Evolutionary conservation across 352 stramenopile genomes (phyloP), one percentile per base, ranked within the genome.

Genomic region (Phytophthora cactorum): DNA sequence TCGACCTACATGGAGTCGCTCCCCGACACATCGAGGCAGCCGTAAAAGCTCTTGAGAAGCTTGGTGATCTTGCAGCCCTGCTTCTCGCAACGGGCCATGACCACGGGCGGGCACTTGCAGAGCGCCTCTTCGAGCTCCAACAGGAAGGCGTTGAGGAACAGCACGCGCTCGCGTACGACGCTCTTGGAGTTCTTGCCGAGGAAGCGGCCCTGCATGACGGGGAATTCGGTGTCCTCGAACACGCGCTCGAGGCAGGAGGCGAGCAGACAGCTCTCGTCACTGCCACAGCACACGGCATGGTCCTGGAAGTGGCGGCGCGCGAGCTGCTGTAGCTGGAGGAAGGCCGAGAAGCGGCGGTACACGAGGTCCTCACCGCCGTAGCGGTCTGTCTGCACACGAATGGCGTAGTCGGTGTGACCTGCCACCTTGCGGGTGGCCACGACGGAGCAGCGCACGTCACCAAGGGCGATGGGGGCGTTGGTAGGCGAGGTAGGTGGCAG

Each of bases 21-120:
- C 45, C 52, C 60, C 28, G 72, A 66, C 28, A 87, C 55, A 15
- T 85, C 67, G 44, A 92, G 73, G 51, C 78, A 91, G 61, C 84
- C 84, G 63, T 90, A 91, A 63, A 95, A 95, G 72, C 86, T 95
- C 75, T 95, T 95, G 72, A 95, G 80, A 47, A 95, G 77, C 62
- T 92, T 93, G 59, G 77, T 85, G 53, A 95, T 81, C 66, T 92
- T 92, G 80, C 86, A 95, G 54, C 82, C 82, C 65, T 95, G 73
- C 52, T 86, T 84, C 71, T 95, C 87, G 57, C 87, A 95, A 29
- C 85, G 82, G 27, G 81, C 69, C 71, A 93, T 74, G 31, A 93
- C 82, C 51, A 91, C 57, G 15, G 85, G 82, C 39, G 87, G 87
- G 52, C 83, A 92, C 74, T 95, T 92, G 78, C 72, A 75, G 6